Conservation (phyloP, 2,329 filamentous ascomycete species). For the Paracorniculantispora psalliotae region DNA sequence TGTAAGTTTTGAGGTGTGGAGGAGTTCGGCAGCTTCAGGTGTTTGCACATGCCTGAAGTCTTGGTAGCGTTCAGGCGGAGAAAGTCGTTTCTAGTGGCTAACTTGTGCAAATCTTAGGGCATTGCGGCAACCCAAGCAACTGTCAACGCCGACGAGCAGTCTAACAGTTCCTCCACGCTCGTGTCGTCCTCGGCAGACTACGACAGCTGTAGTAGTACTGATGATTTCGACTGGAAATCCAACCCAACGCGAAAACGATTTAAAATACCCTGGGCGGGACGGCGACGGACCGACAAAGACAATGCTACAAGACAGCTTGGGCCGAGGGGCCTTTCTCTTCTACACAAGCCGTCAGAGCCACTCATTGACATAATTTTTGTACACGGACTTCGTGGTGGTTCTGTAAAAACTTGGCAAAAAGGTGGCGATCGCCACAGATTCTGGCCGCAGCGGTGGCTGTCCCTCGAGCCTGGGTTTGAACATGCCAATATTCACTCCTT, state of each 20-base stretch:
- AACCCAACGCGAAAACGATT: neutral
- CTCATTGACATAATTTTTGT: slow-evolving; percentile 37
- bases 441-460: slow-evolving; percentile 38
- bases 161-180: neutral
- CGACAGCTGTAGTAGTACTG: neutral
- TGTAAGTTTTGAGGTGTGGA: neutral
- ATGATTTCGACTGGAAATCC: neutral
- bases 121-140: neutral
- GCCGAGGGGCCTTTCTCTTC: neutral
- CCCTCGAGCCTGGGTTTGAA: slow-evolving; percentile 25
- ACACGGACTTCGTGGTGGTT: slow-evolving; percentile 37
- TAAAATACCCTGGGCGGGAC: neutral
- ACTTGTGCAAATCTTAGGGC: neutral
- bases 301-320: neutral
- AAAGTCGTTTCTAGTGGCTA: neutral
- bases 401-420: slow-evolving; percentile 37
- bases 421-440: slow-evolving; percentile 25
- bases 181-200: neutral
- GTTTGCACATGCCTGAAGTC: too few relatives aligned
- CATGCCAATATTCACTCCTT: slow-evolving; percentile 27
- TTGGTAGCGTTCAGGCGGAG: neutral
- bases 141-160: neutral
- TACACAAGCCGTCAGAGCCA: slow-evolving; percentile 22
- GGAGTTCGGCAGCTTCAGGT: neutral
- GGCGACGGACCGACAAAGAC: neutral